Base-by-base conservation (phyloP, 208 protist genomes). In the Wallacemonas sp. region DNA sequence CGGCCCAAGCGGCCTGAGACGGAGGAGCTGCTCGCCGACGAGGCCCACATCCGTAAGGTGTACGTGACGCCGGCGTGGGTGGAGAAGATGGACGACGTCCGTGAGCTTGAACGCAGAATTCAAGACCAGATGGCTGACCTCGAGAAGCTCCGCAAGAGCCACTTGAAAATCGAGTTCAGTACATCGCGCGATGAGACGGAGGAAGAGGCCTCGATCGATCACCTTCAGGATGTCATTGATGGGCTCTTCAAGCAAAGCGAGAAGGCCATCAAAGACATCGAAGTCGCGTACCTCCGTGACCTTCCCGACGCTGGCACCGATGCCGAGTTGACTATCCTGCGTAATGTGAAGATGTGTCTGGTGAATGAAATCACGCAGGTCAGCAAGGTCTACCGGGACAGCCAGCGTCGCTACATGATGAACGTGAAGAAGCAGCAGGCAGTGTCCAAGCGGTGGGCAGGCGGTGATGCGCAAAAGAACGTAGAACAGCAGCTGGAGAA, bases 311-410 rank as follows among this genome's bases (percentile, higher is more conserved):
- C 77, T 15, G 91, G 91, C 38, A 95, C 91, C 0, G 86, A 96
- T 56, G 82, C 82, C 15, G 88, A 96, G 68, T 66, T 96, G 30
- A 90, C 79, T 63, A 96, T 96, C 62, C 72, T 96, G 42, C 86
- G 88, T 49, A 96, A 96, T 67, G 88, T 96, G 15, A 94, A 92
- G 72, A 96, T 96, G 91, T 96, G 91, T 62, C 81, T 96, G 17
- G 80, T 95, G 22, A 95, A 94, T 61, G 91, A 96, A 58, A 46
- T 96, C 39, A 93, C 85, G 54, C 76, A 81, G 49, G 79, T 96
- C 62, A 88, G 88, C 68, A 96, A 96, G 38, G 49, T 88, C 5
- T 93, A 95, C 68, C 91, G 91, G 17, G 91, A 96, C 60, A 90
- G 80, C n/a, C 88, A 96, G 66, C 88, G 91, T 12, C 81, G 91